Evolutionary conservation across 306 rosid species (phyloP).

Genomic region (Inga oerstediana): DNA sequence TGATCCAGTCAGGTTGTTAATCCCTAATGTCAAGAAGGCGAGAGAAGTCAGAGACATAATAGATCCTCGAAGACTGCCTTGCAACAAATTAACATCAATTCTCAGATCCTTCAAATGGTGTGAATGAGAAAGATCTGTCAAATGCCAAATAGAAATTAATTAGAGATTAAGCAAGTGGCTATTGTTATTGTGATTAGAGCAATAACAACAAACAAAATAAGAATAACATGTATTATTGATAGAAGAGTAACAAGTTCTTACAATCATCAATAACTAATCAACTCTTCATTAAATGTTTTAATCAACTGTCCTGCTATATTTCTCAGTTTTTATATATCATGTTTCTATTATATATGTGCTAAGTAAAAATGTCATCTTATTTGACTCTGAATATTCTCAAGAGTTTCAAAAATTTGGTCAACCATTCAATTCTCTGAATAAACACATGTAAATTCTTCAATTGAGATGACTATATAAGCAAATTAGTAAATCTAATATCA

Average conservation of each 20-base stretch:
- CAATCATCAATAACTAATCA: no score
- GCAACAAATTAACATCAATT: background rate
- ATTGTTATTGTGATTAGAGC: no score
- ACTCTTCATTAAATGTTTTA: no score
- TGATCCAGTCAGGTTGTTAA: background rate
- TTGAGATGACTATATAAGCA: background rate
- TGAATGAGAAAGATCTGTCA: slow-evolving; percentile 11
- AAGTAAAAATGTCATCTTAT: no score
- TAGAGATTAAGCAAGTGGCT: background rate
- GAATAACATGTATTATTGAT: no score
- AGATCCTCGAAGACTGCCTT: background rate
- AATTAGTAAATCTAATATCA: background rate
- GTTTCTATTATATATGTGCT: no score
- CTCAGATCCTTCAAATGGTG: background rate
- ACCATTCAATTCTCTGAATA: background rate
- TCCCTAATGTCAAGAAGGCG: background rate
- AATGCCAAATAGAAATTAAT: background rate
- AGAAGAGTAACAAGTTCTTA: no score
- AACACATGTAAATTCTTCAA: no score
- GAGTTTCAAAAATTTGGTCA: background rate
- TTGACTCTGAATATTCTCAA: background rate
- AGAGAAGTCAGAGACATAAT: background rate
- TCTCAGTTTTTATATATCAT: no score
- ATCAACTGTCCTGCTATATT: no score
- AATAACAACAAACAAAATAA: no score